Base-by-base conservation (phyloP, 345 rosid genomes). In the Linum trigynum region DNA sequence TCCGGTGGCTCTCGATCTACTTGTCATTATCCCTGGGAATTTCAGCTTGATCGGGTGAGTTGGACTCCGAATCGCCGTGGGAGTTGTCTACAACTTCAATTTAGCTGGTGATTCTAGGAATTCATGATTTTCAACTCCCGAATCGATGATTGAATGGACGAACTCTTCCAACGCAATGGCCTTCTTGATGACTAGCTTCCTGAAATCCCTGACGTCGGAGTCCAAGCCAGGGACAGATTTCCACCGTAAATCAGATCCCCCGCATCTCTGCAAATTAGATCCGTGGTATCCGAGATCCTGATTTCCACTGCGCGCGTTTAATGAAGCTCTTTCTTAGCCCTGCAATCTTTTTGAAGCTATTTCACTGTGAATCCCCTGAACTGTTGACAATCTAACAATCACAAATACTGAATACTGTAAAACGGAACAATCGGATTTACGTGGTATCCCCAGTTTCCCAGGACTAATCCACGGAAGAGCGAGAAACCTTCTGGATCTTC, bases 201-300 rank as follows among this genome's bases (percentile, higher is more conserved):
- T 77, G 62, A 8, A 82, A 50, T 79, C 87, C 76, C 91, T 76
- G 17, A 83, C 87, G 0, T 84, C 86, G 15, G 71, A 62, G 64
- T 79, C 88, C 42, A 85, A 79, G 2, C 90, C 85, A 35, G 77
- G 74, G 2, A 85, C 79, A 0, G 87, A 76, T 68, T 87, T 90
- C 77, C 85, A 65, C 62, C 70, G 75, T 3, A 85, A 51, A 83
- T 9, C 39, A 79, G 63, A 78, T 80, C 91, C 69, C 62, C 75
- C 10, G 69, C 41, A 62, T 83, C 83, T 7, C 62, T 77, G 37
- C 79, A 53, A 35, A 83, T 62, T 76, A 70, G 55, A 41, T 82
- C 81, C 1, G 65, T 64, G 2, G 10, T 62, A 57, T 81, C 86
- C 36, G 66, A 58, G 53, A 87, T 65, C 69, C 75, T 75, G 66